Evolutionary conservation across 192 early-diverging fungal genomes (phyloP).

Genomic region (Phlyctochytrium arcticum): DNA sequence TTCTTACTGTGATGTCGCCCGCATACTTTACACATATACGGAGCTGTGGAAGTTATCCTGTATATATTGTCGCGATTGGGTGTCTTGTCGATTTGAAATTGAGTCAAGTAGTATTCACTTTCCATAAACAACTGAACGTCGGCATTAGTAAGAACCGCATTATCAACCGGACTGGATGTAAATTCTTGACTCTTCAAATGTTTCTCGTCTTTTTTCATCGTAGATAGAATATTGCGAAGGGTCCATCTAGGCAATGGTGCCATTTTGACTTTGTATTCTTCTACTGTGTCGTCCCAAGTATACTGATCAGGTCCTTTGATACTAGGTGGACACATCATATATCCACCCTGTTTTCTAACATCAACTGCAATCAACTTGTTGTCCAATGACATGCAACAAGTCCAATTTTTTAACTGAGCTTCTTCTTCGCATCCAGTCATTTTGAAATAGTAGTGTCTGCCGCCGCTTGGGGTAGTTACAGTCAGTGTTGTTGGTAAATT

Average conservation of each 20-base stretch:
- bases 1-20: conserved; percentile 2
- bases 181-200: not conserved
- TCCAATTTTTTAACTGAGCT: not conserved
- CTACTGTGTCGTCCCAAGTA: not conserved
- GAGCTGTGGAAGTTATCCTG: not conserved
- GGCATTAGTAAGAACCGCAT: not conserved
- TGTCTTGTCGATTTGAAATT: not conserved
- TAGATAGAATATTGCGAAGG: not conserved
- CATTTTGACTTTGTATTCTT: not conserved
- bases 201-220: not conserved
- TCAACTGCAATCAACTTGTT: not conserved
- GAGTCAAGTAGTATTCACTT: not conserved
- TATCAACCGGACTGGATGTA: not conserved
- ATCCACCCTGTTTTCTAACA: not conserved
- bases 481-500: not conserved
- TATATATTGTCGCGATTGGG: not conserved
- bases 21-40: conserved; percentile 4
- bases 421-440: not conserved
- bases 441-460: not conserved
- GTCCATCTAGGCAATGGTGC: not conserved
- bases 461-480: not conserved
- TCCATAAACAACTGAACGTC: not conserved
- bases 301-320: not conserved
- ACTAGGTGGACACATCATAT: conserved; percentile 2
- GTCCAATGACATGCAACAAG: not conserved